Evolutionary conservation across 306 rosid genomes (phyloP).

Genomic region (Sesbania bispinosa): DNA sequence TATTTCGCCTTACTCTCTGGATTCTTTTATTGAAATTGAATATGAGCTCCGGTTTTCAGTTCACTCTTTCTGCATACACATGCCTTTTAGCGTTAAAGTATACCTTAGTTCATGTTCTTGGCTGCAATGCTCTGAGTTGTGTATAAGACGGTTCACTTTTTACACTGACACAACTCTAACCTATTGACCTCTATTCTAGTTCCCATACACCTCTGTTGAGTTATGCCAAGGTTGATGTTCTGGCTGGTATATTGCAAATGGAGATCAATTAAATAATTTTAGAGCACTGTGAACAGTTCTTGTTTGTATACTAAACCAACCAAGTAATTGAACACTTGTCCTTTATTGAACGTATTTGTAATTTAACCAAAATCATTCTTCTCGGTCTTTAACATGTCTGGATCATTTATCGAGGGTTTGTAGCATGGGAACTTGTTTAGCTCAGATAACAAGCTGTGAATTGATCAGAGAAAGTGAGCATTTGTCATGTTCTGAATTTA

Average conservation of each 20-base stretch:
- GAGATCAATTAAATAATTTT: not conserved
- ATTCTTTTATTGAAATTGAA: not conserved
- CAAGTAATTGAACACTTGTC: not conserved
- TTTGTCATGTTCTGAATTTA: not conserved
- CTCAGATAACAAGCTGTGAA: not conserved
- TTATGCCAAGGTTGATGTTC: not conserved
- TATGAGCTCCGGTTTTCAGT: not conserved
- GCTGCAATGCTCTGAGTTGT: not conserved
- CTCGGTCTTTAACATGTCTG: not conserved
- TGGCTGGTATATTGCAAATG: not conserved
- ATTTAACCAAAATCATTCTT: not conserved
- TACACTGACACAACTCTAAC: not conserved
- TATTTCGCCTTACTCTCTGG: not conserved
- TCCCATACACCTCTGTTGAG: not conserved
- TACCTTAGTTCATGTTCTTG: not conserved
- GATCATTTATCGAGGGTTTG: not conserved
- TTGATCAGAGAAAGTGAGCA: constrained; percentile 1
- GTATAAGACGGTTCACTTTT: not conserved
- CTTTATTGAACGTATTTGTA: not conserved
- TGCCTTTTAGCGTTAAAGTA: not conserved
- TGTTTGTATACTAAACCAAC: not conserved
- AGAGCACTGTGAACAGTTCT: not conserved
- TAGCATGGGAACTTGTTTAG: not conserved
- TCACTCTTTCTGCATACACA: not conserved
- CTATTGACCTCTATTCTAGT: not conserved